Base-by-base conservation (phyloP, 2,329 filamentous ascomycete species). In the Fusarium sp. region DNA sequence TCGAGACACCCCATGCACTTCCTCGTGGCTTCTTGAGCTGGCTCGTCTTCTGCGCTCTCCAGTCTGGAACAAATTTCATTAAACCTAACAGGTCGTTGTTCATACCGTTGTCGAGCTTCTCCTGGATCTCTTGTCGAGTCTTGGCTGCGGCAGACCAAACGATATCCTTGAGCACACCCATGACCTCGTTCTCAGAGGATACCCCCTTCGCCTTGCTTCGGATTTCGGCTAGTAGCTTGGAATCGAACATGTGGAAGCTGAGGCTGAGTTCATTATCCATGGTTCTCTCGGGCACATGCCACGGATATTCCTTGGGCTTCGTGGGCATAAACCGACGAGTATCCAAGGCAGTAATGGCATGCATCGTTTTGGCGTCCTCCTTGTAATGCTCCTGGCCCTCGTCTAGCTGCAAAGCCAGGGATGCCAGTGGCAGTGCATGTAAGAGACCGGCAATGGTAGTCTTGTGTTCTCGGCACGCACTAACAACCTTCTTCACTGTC, bases 381-480 rank as follows among this genome's bases (percentile, higher is more conserved):
- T 62, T 59, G 13, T 66, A 29, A 24, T 75, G 41, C 33, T 56
- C 67, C 50, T 58, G 58, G 9, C 57, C 67, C 24, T 74, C 57
- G 6, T 48, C 63, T 11, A 74, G 18, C 24, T 75, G 73, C 8
- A 73, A 37, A 11, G 79, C 71, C 8, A 82, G 64, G 9, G 76
- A 79, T 2, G 61, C 60, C 5, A 81, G 60, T 2, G 64, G 59
- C 4, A 82, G 54, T 13, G 72, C 77, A 22, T 81, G 74, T 18
- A 82, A 57, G 14, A 82, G 70, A 8, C 74, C 79, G 13, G 80
- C 80, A 6, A 82, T 50, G 2, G 80, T 82, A 3, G 80, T 81
- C 14, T 73, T 64, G 45, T 81, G 69, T 20, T 64, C 41, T n/a
- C 80, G 72, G 43, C 80, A 82, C 9, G 69, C 68, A 16, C 39